These are phyloP conservation scores for Graphiopsis chlorocephala DNA, from an alignment of 2,329 filamentous ascomycete genomes.

Conservation along the genomic window DNA sequence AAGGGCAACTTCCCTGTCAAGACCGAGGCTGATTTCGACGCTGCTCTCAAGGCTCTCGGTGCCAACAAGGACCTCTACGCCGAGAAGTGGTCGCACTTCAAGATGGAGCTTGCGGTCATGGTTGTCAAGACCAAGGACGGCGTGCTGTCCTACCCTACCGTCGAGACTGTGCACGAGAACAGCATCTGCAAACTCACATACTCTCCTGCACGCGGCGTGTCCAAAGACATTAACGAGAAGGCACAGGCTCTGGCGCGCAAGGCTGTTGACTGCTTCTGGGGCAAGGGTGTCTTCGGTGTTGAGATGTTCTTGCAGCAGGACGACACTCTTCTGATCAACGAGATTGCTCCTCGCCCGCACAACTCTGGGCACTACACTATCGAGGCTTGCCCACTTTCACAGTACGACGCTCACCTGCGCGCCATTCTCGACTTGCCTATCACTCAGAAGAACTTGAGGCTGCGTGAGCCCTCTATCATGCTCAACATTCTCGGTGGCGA, in stretches of 20 bases:
- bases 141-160: conserved; percentile 75
- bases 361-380: conserved; percentile 97
- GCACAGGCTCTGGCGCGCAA: conserved; percentile 76
- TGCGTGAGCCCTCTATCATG: conserved; percentile 67
- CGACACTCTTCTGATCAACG: conserved; percentile 72
- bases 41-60: conserved; percentile 68
- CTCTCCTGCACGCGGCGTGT: conserved; percentile 72
- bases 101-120: conserved; percentile 87
- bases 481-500: conserved; percentile 75
- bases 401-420: conserved; percentile 86
- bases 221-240: conserved; percentile 56
- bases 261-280: conserved; percentile 76
- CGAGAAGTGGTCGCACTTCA: conserved; percentile 84
- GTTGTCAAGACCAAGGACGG: conserved; percentile 82
- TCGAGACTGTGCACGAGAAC: conserved; percentile 94
- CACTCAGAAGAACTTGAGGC: conserved; percentile 50
- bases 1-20: conserved; percentile 68
- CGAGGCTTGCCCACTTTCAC: conserved; percentile 83
- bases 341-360: conserved; percentile 79
- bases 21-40: conserved; percentile 57
- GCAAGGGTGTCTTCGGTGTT: conserved; percentile 91
- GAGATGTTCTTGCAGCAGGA: conserved; percentile 88
- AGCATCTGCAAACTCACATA: conserved; percentile 93
- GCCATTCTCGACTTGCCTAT: conserved; percentile 72
- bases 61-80: conserved; percentile 71